Conservation (phyloP, 495 filamentous ascomycete species). For the Penicillium flavigenum region DNA sequence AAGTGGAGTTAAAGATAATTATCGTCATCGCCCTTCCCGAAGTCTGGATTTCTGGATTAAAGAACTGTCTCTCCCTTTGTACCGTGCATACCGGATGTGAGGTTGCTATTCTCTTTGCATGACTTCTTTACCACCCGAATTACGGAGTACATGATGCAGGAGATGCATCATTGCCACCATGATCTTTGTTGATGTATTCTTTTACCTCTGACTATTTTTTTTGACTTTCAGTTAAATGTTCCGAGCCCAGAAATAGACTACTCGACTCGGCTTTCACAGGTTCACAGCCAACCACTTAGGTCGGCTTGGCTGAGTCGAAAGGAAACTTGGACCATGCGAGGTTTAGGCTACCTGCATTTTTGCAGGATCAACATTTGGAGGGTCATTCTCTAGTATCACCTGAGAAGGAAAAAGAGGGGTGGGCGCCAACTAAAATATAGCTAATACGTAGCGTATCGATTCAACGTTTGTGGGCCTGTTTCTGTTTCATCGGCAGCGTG, state of each 20-base stretch:
- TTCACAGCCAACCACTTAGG: background rate
- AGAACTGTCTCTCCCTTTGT: conserved; percentile 8
- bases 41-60: conserved; percentile 22
- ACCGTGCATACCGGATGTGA: conserved; percentile 27
- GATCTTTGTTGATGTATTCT: background rate
- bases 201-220: conserved; percentile 1
- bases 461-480: conserved; percentile 27
- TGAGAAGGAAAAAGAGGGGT: conserved; percentile 16
- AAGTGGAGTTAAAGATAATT: conserved; percentile 22
- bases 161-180: conserved; percentile 33
- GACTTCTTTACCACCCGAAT: conserved; percentile 18
- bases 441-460: conserved; percentile 12
- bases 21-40: conserved; percentile 27
- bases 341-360: conserved; percentile 19
- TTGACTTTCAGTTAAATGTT: background rate
- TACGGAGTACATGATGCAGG: conserved; percentile 38
- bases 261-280: background rate
- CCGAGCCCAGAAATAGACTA: conserved; percentile 20
- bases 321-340: conserved; percentile 3
- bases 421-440: conserved; percentile 10
- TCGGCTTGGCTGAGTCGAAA: conserved; percentile 4
- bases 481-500: conserved; percentile 29
- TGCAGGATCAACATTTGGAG: conserved; percentile 11
- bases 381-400: conserved; percentile 25
- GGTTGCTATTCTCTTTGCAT: conserved; percentile 26